Percentiles rank a stretch among this genome's conserved stretches.
phyloP scores from a whole-genome alignment of 441 rosid species.

The Erodium texanum region DNA sequence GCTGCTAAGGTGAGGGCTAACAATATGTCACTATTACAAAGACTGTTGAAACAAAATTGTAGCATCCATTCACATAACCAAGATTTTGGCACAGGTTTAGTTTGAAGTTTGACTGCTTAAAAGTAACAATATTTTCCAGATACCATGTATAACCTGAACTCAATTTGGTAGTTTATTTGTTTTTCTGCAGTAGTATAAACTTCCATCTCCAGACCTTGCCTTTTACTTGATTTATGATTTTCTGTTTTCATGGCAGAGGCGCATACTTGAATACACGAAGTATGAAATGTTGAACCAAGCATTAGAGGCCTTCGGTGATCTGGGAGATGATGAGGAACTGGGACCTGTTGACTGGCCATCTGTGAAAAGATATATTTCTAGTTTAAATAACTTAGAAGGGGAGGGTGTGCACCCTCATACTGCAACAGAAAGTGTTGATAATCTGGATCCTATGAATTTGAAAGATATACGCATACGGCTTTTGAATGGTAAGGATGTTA shows the following conservation, averaged over 20 bases:
- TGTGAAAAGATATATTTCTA: constrained; percentile 51
- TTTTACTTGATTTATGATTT: background rate
- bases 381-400: constrained; percentile 53
- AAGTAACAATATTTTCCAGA: background rate
- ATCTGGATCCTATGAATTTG: constrained; percentile 46
- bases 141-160: background rate
- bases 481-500: constrained; percentile 52
- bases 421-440: constrained; percentile 32
- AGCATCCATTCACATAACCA: background rate
- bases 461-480: constrained; percentile 71
- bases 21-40: background rate
- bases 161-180: background rate
- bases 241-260: constrained; percentile 42
- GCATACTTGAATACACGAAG: constrained; percentile 71
- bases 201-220: background rate
- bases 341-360: constrained; percentile 90
- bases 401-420: constrained; percentile 36
- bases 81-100: background rate
- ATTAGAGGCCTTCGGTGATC: constrained; percentile 67
- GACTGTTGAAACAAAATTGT: background rate
- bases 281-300: constrained; percentile 80
- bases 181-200: background rate
- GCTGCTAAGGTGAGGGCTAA: constrained; percentile 50
- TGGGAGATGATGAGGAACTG: constrained; percentile 93
- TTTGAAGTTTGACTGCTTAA: constrained; percentile 13